Evolutionary conservation across 108 stramenopile genomes (phyloP).

Genomic region (Poteriospumella lacustris): DNA sequence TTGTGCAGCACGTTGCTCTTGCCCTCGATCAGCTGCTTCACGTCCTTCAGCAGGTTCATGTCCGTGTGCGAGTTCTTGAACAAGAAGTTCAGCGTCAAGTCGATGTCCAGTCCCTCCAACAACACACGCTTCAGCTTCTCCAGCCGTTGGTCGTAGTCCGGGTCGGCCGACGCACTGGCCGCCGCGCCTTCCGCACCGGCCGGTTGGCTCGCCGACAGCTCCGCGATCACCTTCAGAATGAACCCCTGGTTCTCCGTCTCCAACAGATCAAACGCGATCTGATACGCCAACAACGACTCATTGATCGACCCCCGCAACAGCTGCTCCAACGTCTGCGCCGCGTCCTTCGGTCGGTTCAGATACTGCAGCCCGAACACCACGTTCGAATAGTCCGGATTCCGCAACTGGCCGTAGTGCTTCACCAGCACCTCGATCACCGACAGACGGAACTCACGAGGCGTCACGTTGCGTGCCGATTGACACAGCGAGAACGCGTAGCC

Average conservation of each 20-base stretch:
- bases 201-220: constrained; percentile 21
- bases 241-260: constrained; percentile 91
- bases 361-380: constrained; percentile 69
- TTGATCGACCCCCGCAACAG: constrained; percentile 62
- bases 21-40: constrained; percentile 48
- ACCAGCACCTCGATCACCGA: constrained; percentile 60
- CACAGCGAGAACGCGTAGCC: constrained; percentile 46
- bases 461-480: constrained; percentile 44
- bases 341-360: constrained; percentile 59
- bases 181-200: constrained; percentile 10
- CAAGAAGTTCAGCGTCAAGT: constrained; percentile 75
- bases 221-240: constrained; percentile 61
- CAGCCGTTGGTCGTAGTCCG: constrained; percentile 32
- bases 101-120: constrained; percentile 70
- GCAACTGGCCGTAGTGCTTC: constrained; percentile 56
- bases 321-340: constrained; percentile 60
- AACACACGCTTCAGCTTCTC: constrained; percentile 58
- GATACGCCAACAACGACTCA: constrained; percentile 79
- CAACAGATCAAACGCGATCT: constrained; percentile 79
- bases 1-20: constrained; percentile 87
- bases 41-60: constrained; percentile 35
- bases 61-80: constrained; percentile 69
- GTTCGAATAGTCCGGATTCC: constrained; percentile 50
- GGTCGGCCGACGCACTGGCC: neutral
- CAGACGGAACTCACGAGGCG: constrained; percentile 66